Conservation (phyloP, 208 protist species). For the Crithidia bombi region DNA sequence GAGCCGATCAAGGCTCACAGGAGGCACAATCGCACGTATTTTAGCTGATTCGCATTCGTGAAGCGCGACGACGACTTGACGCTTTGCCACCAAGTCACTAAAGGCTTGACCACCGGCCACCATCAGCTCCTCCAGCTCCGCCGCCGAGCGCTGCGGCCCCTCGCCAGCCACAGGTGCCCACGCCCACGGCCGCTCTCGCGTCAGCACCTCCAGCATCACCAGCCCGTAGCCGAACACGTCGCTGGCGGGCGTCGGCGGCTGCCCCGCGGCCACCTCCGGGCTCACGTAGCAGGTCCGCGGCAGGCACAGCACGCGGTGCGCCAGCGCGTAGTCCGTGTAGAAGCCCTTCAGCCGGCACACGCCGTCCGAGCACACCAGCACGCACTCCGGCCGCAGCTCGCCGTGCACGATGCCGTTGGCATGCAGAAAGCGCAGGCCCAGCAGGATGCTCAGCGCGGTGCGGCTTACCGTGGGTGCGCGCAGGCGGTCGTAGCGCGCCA, state of each 20-base stretch:
- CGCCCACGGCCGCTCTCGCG: constrained; percentile 32
- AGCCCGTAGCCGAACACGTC: constrained; percentile 72
- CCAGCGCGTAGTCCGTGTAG: constrained; percentile 28
- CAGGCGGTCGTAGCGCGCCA: not conserved
- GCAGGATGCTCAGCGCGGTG: constrained; percentile 49
- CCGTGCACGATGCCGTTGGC: constrained; percentile 58
- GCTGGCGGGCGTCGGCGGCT: constrained; percentile 38
- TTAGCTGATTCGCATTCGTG: not conserved
- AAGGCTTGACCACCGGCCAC: constrained; percentile 17
- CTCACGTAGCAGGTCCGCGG: constrained; percentile 61
- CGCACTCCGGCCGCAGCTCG: constrained; percentile 60
- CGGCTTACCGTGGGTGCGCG: constrained; percentile 34
- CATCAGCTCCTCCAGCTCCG: constrained; percentile 28
- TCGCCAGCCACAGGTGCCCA: constrained; percentile 27
- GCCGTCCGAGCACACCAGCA: constrained; percentile 58
- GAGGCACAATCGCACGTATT: no score
- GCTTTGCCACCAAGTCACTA: not conserved
- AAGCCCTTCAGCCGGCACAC: constrained; percentile 67
- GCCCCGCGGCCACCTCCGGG: constrained; percentile 56
- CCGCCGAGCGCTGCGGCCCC: constrained; percentile 11
- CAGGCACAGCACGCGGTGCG: constrained; percentile 23
- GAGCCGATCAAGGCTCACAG: no score
- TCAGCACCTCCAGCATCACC: constrained; percentile 50
- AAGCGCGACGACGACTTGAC: not conserved
- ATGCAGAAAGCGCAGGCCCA: constrained; percentile 65